phyloP scores from a whole-genome alignment of 106 monocot species.

The Dendrobium nobile region DNA sequence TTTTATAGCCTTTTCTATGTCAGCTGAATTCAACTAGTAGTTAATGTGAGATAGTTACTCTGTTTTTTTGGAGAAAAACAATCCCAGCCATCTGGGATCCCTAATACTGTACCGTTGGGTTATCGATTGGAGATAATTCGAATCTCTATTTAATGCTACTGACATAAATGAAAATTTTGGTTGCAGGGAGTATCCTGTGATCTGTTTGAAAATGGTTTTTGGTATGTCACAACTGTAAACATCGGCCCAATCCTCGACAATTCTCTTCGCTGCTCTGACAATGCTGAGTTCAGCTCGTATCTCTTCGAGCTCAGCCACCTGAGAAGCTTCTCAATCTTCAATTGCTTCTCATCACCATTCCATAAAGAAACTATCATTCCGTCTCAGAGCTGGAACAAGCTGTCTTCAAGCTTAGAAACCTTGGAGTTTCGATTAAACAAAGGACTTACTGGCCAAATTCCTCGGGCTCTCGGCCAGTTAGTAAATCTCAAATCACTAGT shows the following conservation, averaged over 20 bases:
- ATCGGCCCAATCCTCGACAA: slow-evolving; percentile 49
- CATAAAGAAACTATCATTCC: slow-evolving; percentile 18
- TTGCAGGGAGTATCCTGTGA: slow-evolving; percentile 68
- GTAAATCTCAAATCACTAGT: slow-evolving; percentile 38
- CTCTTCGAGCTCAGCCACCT: slow-evolving; percentile 50
- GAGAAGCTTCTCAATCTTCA: slow-evolving; percentile 37
- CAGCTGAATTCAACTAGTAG: no score
- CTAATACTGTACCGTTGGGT: no score
- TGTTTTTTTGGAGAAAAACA: no score
- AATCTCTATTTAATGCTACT: no score
- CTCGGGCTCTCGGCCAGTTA: slow-evolving; percentile 24
- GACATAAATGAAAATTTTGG: background rate
- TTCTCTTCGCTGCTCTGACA: slow-evolving; percentile 44
- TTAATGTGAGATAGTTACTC: no score
- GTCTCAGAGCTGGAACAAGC: slow-evolving; percentile 22
- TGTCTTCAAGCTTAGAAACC: slow-evolving; percentile 35
- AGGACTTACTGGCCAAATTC: slow-evolving; percentile 36
- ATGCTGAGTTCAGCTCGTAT: slow-evolving; percentile 24
- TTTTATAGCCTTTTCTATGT: no score
- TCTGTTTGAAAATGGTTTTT: slow-evolving; percentile 27
- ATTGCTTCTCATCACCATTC: slow-evolving; percentile 38
- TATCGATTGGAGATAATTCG: no score
- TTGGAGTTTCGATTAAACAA: slow-evolving; percentile 53
- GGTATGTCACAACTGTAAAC: slow-evolving; percentile 52
- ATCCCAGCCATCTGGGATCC: no score